Evolutionary conservation across 441 rosid species (phyloP), one percentile per base, ranked within the genome.

Genomic region (Gossypium aridum): DNA sequence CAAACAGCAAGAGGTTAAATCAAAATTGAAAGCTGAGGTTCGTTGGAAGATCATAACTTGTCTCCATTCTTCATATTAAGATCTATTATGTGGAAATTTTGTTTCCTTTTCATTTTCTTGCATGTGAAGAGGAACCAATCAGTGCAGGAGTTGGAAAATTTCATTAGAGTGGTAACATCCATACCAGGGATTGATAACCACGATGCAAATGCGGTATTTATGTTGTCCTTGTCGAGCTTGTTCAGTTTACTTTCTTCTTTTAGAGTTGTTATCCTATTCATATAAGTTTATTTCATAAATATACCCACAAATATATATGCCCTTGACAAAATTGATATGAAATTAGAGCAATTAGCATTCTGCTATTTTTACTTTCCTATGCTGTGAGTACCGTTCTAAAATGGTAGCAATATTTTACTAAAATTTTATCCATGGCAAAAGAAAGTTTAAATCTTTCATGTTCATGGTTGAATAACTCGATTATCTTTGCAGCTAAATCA

Each of bases 11-110:
- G 91, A 87, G 74, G 91, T 80, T 45, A 59, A 75, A 14, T 84
- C 91, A 64, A 90, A 85, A 71, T 74, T 95, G 87, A 91, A 95
- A 83, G 81, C 81, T 23, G 99, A 93, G 98, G 99, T 95, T 75
- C 55, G 92, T 74, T 80, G 20, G 56, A 53, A 23, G 31, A 54
- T 64, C 19, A 23, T 70, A 7, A 47, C 67, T 23, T 70, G 12
- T 45, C 60, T 63, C 19, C 12, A 37, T 39, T 47, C 47, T 70
- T 26, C 2, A 66, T 66, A 45, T 19, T 64, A 39, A 13, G 17
- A 61, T 61, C 65, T 28, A 28, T 34, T 39, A 9, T 53, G 39
- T 45, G 51, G 62, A 51, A 28, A 51, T 22, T 22, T 9, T 20
- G 1, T 14, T 51, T 51, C 17, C 6, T 53, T 70, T 64, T 73